Evolutionary conservation across 495 filamentous ascomycete species (phyloP), one percentile per base, ranked within the genome.

Genomic region (Durotheca rogersii): DNA sequence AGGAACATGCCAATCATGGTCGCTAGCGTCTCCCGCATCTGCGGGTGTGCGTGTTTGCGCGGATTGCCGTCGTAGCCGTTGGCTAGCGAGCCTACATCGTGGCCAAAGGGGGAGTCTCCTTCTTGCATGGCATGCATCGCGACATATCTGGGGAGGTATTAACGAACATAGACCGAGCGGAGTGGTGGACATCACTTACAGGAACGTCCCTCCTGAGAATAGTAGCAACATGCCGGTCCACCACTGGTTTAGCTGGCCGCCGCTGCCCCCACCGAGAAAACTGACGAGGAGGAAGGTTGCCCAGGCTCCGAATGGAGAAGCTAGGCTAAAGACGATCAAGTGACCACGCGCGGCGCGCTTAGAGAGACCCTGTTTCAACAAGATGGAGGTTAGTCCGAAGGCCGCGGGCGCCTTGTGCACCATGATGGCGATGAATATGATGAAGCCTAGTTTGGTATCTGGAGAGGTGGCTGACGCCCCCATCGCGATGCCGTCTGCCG

Each of bases 91-190:
- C 75, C 74, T 35, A 81, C 78, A 9, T 83, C 79, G 46, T 79
- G 56, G 45, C 62, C 30, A 38, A 73, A 54, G 41, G 71, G 47
- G 53, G 68, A 47, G 36, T 81, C 81, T 34, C 85, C 83, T 60
- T 95, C 90, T 64, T 92, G 89, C 90, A 97, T 96, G 2, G 90
- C 89, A 64, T 98, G 93, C 92, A 96, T 95, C 1, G 93, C 94
- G 19, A 98, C 93, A 62, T 98, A 97, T 64, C 90, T 95, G 44
- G 7, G 20, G 47, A 30, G n/a, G n/a, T 7, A 41, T 69, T 49
- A 66, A 51, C 54, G 33, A 34, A 47, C n/a, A 31, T 19, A 37
- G 32, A 6, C 6, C 44, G 10, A 34, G 34, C 10, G 18, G 35
- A 17, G 17, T 10, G 6, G 0, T 25, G 15, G 3, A 41, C 11